phyloP scores from a whole-genome alignment of 139 green algal genomes.

The Ettlia oleoabundans region DNA sequence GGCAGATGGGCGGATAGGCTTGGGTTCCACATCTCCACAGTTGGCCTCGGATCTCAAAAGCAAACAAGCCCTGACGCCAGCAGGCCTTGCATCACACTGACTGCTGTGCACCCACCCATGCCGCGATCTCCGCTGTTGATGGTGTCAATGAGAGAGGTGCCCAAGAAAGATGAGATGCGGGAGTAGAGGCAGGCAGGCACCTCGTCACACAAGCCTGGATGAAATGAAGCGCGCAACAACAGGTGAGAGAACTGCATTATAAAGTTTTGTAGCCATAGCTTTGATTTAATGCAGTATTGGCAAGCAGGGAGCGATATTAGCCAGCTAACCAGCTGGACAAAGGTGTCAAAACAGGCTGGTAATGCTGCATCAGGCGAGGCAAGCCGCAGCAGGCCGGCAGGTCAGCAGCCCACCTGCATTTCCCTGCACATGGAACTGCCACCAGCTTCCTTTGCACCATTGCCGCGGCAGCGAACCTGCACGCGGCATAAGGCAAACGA shows the following conservation, averaged over 20 bases:
- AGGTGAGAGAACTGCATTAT: background rate
- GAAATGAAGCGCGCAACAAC: background rate
- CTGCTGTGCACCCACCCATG: background rate
- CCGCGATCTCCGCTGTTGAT: slow-evolving; percentile 23
- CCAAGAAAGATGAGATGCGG: slow-evolving; percentile 31
- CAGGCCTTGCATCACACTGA: background rate
- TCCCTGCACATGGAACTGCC: slow-evolving; percentile 39
- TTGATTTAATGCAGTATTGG: too few species aligned
- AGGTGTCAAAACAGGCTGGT: background rate
- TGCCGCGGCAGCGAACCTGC: slow-evolving; percentile 27
- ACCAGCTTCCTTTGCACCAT: slow-evolving; percentile 44
- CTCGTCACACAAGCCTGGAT: slow-evolving; percentile 50
- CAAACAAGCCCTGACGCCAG: background rate
- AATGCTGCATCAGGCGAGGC: background rate
- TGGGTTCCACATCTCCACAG: too few species aligned
- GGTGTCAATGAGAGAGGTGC: slow-evolving; percentile 50
- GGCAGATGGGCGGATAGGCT: background rate
- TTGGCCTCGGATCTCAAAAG: too few species aligned
- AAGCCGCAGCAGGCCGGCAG: background rate
- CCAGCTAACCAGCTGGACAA: too few species aligned
- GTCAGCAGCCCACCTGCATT: slow-evolving; percentile 23
- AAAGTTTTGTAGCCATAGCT: too few species aligned
- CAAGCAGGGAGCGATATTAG: too few species aligned
- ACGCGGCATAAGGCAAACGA: background rate
- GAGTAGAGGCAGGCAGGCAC: slow-evolving; percentile 45